These are phyloP conservation scores for Curvularia sp. DNA, from an alignment of 2,329 filamentous ascomycete species.

Conservation along the genomic window DNA sequence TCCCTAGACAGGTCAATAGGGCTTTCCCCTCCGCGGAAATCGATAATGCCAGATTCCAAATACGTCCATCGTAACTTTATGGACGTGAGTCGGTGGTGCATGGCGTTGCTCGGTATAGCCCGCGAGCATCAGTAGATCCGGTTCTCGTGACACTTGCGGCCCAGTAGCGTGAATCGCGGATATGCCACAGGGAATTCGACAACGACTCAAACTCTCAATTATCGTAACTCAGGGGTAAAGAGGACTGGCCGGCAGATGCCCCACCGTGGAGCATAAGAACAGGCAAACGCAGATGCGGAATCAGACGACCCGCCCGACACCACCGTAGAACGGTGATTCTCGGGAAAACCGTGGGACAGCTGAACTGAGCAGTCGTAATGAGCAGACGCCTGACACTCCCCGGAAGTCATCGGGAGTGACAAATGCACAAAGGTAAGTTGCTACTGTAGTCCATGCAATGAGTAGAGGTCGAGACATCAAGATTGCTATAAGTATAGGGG, in stretches of 20 bases:
- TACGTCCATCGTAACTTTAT: conserved; percentile 14
- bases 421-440: conserved; percentile 1
- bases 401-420: conserved; percentile 5
- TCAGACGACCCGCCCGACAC: conserved; percentile 2
- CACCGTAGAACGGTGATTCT: conserved; percentile 6
- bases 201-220: background rate
- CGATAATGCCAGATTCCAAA: conserved; percentile 26
- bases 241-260: background rate
- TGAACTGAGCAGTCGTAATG: conserved; percentile 1
- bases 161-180: background rate
- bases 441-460: background rate
- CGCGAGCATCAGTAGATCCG: conserved; percentile 9
- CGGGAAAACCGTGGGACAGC: conserved; percentile 6
- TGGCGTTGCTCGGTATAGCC: conserved; percentile 4
- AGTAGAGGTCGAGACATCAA: background rate
- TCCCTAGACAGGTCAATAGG: conserved; percentile 24
- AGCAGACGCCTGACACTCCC: conserved; percentile 4
- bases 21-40: conserved; percentile 8
- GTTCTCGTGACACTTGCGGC: conserved; percentile 10
- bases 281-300: conserved; percentile 6
- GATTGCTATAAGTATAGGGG: background rate
- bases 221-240: conserved; percentile 2
- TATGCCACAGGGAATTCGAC: background rate
- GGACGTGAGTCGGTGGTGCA: conserved; percentile 4
- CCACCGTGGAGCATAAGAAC: conserved; percentile 3